A percentile compares a stretch with the other conserved stretches of the same genome.
Conservation (phyloP, 768 basidiomycete species). For the Boletus rubropictus region DNA sequence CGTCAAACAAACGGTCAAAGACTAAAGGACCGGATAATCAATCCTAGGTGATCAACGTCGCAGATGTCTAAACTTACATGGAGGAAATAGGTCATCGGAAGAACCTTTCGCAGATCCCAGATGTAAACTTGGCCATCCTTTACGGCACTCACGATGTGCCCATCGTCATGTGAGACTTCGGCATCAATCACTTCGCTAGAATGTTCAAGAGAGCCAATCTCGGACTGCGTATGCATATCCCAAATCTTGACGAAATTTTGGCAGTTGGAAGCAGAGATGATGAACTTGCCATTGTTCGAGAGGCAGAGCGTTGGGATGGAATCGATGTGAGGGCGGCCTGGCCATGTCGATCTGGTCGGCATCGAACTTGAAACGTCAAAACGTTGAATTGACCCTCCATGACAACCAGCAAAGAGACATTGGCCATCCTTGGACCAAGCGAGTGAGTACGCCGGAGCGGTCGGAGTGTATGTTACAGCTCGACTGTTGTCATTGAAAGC, state of each 20-base stretch:
- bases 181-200: slow-evolving; percentile 7
- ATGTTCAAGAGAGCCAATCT: slow-evolving; percentile 10
- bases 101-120: slow-evolving; percentile 13
- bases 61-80: slow-evolving; percentile 2
- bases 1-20: slow-evolving; percentile 2
- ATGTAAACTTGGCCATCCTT: slow-evolving; percentile 7
- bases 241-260: slow-evolving; percentile 15
- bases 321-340: slow-evolving; percentile 8
- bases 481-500: neutral
- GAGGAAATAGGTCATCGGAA: slow-evolving; percentile 9
- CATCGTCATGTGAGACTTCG: slow-evolving; percentile 14
- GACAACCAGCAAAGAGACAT: slow-evolving; percentile 15
- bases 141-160: slow-evolving; percentile 1
- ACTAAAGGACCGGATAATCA: slow-evolving; percentile 1
- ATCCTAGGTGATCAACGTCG: neutral
- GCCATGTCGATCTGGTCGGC: slow-evolving; percentile 2
- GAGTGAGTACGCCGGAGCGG: slow-evolving; percentile 11
- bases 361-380: slow-evolving; percentile 8
- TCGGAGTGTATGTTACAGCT: neutral
- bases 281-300: slow-evolving; percentile 19
- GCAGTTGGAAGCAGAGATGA: slow-evolving; percentile 16
- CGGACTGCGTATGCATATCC: slow-evolving; percentile 6
- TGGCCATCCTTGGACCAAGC: slow-evolving; percentile 17
- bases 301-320: slow-evolving; percentile 12
- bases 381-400: slow-evolving; percentile 8